Conservation (phyloP, 352 stramenopile species). For the Blastocystis sp. region DNA sequence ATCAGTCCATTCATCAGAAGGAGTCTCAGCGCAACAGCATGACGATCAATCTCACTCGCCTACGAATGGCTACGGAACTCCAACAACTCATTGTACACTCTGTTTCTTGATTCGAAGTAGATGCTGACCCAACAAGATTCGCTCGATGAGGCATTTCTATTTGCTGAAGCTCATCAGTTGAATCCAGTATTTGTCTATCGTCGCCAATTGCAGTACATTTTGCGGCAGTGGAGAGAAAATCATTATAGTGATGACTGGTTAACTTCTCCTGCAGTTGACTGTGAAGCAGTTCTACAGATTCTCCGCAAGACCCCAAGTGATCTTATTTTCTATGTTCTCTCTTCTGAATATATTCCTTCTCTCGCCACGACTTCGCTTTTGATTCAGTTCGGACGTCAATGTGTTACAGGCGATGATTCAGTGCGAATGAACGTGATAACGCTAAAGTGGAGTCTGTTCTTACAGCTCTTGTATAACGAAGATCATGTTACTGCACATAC, state of each 20-base stretch:
- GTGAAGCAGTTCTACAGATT: not conserved
- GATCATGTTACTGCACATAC: not conserved
- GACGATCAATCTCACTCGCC: not conserved
- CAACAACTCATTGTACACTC: not conserved
- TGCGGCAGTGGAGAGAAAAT: not conserved
- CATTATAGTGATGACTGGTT: not conserved
- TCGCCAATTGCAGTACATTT: not conserved
- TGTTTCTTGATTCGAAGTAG: not conserved
- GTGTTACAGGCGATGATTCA: not conserved
- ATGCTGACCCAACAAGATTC: not conserved
- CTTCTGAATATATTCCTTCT: not conserved
- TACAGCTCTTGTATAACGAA: not conserved
- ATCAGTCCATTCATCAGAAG: not conserved
- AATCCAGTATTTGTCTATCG: not conserved
- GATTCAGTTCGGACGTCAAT: not conserved
- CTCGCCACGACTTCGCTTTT: not conserved
- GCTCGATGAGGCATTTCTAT: not conserved
- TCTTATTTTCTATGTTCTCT: not conserved
- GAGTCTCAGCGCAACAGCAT: not conserved
- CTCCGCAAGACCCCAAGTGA: not conserved
- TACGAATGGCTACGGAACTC: not conserved
- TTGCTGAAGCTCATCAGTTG: not conserved
- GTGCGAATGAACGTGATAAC: not conserved
- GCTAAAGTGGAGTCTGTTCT: not conserved
- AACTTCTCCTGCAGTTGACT: not conserved